phyloP scores from a whole-genome alignment of 2,329 filamentous ascomycete species.

The Pyrenophora teres region DNA sequence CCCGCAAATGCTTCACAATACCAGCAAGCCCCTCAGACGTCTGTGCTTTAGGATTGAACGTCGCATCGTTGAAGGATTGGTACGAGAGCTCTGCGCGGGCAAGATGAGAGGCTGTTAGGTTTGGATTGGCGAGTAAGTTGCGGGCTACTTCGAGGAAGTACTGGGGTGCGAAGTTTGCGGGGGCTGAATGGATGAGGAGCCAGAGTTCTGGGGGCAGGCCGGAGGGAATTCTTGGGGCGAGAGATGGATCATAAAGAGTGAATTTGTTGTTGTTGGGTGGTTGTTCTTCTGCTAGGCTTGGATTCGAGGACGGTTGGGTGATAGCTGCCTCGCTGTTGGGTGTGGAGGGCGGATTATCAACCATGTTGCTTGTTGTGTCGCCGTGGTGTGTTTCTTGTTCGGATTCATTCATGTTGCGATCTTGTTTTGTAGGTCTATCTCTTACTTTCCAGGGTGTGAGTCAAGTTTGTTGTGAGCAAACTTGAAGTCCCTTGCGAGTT shows the following conservation, averaged over 20 bases:
- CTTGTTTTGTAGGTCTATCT: background rate
- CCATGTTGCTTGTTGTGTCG: background rate
- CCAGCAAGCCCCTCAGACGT: constrained; percentile 46
- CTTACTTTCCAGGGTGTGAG: background rate
- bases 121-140: constrained; percentile 78
- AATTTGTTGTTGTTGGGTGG: constrained; percentile 28
- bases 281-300: background rate
- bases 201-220: constrained; percentile 43
- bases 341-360: background rate
- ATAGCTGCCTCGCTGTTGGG: background rate
- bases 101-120: constrained; percentile 76
- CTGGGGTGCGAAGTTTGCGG: constrained; percentile 66
- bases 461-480: too few relatives aligned
- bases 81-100: constrained; percentile 77
- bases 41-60: constrained; percentile 39
- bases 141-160: constrained; percentile 71
- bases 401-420: background rate
- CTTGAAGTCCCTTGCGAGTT: too few relatives aligned
- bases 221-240: constrained; percentile 25
- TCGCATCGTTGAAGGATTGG: constrained; percentile 52
- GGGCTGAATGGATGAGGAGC: constrained; percentile 45
- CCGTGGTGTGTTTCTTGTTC: background rate
- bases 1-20: constrained; percentile 56
- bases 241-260: constrained; percentile 40
- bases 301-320: background rate